Evolutionary conservation across 345 rosid genomes (phyloP).

Genomic region (Brassica nigra): DNA sequence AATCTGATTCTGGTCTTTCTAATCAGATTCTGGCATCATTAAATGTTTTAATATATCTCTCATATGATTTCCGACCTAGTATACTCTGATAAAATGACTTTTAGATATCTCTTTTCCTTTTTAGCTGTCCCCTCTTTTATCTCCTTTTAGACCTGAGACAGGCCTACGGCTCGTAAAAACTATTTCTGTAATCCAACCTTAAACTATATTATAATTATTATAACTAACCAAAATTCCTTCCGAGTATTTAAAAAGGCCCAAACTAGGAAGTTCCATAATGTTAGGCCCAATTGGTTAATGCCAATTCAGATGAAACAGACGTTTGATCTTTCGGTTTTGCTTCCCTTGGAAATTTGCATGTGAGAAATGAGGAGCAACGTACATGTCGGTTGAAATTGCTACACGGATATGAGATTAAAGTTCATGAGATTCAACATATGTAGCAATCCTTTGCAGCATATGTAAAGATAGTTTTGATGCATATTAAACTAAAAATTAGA

Average conservation of each 20-base stretch:
- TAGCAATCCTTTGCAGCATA: not conserved
- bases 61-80: constrained; percentile 25
- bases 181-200: not conserved
- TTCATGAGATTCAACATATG: not conserved
- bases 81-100: constrained; percentile 17
- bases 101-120: constrained; percentile 29
- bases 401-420: not conserved
- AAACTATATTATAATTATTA: not conserved
- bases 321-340: not conserved
- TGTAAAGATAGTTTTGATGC: not conserved
- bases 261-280: not conserved
- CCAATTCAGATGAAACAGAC: not conserved
- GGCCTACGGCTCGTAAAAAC: not conserved
- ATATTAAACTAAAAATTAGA: not conserved
- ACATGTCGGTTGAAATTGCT: not conserved
- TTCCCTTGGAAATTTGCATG: not conserved
- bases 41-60: not conserved
- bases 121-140: not conserved
- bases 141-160: not conserved
- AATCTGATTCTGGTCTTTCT: not conserved
- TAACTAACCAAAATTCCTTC: not conserved
- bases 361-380: not conserved
- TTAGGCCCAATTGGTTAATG: not conserved
- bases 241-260: not conserved
- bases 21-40: not conserved